phyloP scores from a whole-genome alignment of 148 eudicot species.

The Camellia granthamiana region DNA sequence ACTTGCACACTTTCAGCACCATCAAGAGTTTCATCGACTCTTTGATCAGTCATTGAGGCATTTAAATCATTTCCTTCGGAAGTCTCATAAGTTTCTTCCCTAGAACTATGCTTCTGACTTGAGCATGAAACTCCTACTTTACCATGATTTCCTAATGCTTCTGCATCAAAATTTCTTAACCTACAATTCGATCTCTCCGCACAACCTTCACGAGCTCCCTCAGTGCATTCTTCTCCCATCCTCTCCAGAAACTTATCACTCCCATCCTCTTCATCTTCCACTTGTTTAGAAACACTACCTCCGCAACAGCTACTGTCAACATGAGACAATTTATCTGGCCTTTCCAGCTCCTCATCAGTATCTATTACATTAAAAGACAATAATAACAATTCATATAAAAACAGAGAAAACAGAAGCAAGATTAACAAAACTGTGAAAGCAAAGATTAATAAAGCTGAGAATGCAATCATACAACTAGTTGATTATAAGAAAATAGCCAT shows the following conservation, averaged over 20 bases:
- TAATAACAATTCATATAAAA: neutral
- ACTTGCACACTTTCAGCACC: conserved; percentile 10
- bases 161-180: neutral
- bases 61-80: conserved; percentile 19
- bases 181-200: neutral
- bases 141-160: neutral
- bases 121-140: conserved; percentile 5
- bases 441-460: neutral
- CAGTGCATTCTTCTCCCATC: conserved; percentile 18
- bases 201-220: conserved; percentile 15
- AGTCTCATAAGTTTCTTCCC: neutral
- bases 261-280: conserved; percentile 17
- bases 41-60: conserved; percentile 5
- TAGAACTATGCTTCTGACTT: neutral
- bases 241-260: conserved; percentile 2
- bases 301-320: conserved; percentile 13
- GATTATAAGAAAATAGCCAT: neutral
- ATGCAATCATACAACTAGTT: neutral
- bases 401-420: neutral
- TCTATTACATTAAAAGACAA: neutral
- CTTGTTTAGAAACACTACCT: conserved; percentile 15
- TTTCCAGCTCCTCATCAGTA: conserved; percentile 13
- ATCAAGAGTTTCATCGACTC: conserved; percentile 14
- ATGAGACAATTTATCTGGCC: conserved; percentile 16
- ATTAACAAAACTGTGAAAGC: neutral